Evolutionary conservation across 2,329 filamentous ascomycete genomes (phyloP).

Genomic region (Trichoderma sp.): DNA sequence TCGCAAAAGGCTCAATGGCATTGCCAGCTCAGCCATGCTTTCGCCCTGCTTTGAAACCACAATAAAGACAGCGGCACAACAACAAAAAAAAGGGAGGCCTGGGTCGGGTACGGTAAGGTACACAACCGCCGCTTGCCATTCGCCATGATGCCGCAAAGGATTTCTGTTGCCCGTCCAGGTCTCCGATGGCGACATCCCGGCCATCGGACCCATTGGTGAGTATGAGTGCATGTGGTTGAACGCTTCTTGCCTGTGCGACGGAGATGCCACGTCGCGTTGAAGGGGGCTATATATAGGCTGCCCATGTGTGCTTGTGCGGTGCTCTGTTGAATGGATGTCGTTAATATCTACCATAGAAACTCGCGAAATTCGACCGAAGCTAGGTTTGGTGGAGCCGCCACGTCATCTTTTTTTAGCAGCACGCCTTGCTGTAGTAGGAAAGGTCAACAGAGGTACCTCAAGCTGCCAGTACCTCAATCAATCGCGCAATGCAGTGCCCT

Average conservation of each 20-base stretch:
- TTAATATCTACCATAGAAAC: no score
- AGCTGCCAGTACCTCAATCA: no score
- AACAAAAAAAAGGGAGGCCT: slow-evolving; percentile 49
- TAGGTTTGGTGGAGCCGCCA: no score
- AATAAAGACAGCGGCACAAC: no score
- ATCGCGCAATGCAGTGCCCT: no score
- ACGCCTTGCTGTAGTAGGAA: no score
- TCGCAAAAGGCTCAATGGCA: slow-evolving; percentile 60
- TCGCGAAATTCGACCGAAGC: no score
- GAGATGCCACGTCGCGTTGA: slow-evolving; percentile 63
- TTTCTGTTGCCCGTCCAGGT: slow-evolving; percentile 53
- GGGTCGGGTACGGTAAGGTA: slow-evolving; percentile 53
- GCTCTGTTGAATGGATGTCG: slow-evolving; percentile 30
- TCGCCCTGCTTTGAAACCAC: no score
- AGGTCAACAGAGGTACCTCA: no score
- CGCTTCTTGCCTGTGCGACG: slow-evolving; percentile 47
- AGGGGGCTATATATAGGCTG: slow-evolving; percentile 45
- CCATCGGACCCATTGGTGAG: slow-evolving; percentile 45
- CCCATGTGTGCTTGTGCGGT: slow-evolving; percentile 49
- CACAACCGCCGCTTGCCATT: slow-evolving; percentile 30
- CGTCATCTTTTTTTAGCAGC: no score
- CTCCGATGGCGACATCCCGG: slow-evolving; percentile 54
- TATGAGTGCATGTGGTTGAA: slow-evolving; percentile 45
- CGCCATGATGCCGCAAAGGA: slow-evolving; percentile 61
- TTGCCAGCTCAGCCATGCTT: slow-evolving; percentile 54